A percentile compares a stretch with the other conserved stretches of the same genome.
These are phyloP conservation scores for Exophiala xenobiotica DNA, from an alignment of 2,329 filamentous ascomycete species.

Conservation along the genomic window DNA sequence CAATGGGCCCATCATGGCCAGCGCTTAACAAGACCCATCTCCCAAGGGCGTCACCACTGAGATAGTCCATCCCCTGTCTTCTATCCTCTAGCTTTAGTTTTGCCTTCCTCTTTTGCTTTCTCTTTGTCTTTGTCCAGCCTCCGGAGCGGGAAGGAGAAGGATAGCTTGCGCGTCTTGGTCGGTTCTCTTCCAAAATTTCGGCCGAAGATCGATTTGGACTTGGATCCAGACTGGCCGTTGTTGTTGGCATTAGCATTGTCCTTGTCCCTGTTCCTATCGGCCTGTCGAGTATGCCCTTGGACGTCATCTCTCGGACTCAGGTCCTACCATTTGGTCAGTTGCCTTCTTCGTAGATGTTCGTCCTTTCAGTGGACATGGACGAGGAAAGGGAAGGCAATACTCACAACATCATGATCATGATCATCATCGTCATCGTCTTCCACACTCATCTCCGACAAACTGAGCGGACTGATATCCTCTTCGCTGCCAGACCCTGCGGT, in stretches of 20 bases:
- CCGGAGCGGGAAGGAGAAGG: slow-evolving; percentile 17
- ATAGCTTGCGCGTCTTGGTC: neutral
- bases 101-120: neutral
- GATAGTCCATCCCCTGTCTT: too few species aligned
- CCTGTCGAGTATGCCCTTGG: too few species aligned
- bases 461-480: neutral
- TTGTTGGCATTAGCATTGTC: neutral
- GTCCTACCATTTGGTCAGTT: neutral
- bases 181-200: neutral
- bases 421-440: neutral
- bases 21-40: too few species aligned
- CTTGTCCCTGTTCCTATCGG: too few species aligned
- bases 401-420: neutral
- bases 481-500: neutral
- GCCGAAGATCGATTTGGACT: neutral
- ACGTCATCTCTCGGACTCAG: neutral
- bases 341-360: neutral
- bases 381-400: too few species aligned
- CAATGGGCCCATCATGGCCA: neutral
- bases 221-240: neutral
- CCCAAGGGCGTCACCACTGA: neutral
- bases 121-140: slow-evolving; percentile 2
- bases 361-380: too few species aligned
- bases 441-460: neutral
- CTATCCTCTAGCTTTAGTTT: neutral